These are phyloP conservation scores for Pichia sp. DNA, from an alignment of 1,139 yeast genomes.

Conservation along the genomic window DNA sequence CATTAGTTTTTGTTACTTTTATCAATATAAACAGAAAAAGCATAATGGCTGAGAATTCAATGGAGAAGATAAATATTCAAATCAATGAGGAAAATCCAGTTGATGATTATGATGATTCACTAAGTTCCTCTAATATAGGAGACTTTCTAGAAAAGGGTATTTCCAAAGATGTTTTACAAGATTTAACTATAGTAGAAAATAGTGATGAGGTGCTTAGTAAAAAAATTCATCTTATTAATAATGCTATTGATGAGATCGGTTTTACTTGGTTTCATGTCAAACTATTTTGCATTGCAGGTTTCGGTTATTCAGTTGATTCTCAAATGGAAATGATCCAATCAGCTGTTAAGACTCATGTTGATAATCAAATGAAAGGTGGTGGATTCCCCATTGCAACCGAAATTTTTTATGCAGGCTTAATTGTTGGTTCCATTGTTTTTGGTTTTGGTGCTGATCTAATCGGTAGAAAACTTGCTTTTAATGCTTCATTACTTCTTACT, in stretches of 20 bases:
- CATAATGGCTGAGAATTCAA: no score
- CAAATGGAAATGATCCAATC: slow-evolving; percentile 45
- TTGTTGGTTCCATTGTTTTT: slow-evolving; percentile 51
- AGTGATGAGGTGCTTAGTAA: slow-evolving; percentile 20
- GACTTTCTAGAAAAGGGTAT: slow-evolving; percentile 7
- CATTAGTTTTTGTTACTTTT: no score
- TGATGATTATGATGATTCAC: background rate
- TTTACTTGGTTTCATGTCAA: slow-evolving; percentile 44
- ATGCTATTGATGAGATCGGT: slow-evolving; percentile 47
- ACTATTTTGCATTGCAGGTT: slow-evolving; percentile 44
- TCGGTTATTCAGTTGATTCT: slow-evolving; percentile 62
- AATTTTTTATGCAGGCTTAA: slow-evolving; percentile 39
- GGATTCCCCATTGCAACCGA: slow-evolving; percentile 33
- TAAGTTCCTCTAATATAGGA: no score
- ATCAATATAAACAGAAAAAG: no score
- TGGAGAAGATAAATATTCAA: no score
- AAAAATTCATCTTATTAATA: slow-evolving; percentile 32
- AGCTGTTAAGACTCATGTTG: slow-evolving; percentile 37
- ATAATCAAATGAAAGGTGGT: slow-evolving; percentile 34
- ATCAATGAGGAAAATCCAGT: background rate
- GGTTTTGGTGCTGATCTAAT: slow-evolving; percentile 55
- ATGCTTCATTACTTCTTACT: slow-evolving; percentile 43
- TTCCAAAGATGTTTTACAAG: background rate
- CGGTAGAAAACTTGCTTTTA: slow-evolving; percentile 53
- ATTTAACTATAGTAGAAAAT: slow-evolving; percentile 14